Evolutionary conservation across 148 eudicot genomes (phyloP).

Genomic region (Camellia granthamiana): DNA sequence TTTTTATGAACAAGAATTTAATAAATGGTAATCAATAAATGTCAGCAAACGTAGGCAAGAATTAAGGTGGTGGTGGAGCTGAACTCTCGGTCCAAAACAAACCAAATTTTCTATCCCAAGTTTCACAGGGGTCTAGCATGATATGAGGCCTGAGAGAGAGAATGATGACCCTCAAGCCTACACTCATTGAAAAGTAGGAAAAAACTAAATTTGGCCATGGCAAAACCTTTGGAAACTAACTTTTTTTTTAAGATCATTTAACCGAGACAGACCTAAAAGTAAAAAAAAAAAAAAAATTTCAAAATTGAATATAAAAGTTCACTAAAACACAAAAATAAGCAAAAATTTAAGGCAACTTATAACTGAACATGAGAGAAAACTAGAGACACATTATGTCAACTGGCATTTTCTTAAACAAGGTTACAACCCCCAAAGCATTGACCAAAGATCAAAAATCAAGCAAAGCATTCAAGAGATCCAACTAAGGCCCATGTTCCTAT

Average conservation of each 20-base stretch:
- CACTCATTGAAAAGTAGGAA: too few species aligned
- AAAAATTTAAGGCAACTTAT: too few species aligned
- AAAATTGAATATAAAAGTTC: too few species aligned
- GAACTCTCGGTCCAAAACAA: neutral
- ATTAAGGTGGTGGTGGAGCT: neutral
- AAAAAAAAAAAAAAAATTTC: too few species aligned
- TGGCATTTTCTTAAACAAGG: constrained; percentile 7
- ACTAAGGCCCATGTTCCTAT: constrained; percentile 7
- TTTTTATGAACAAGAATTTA: too few species aligned
- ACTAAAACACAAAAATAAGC: too few species aligned
- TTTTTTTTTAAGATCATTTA: too few species aligned
- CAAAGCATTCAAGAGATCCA: constrained; percentile 6
- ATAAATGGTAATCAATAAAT: too few species aligned
- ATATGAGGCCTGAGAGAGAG: neutral
- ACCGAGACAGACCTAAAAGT: too few species aligned
- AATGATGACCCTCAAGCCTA: neutral
- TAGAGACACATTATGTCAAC: neutral
- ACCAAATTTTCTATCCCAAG: constrained; percentile 1
- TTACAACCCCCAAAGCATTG: constrained; percentile 21
- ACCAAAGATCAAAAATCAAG: constrained; percentile 5
- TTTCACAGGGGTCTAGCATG: neutral
- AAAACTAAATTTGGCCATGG: too few species aligned
- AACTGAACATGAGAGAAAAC: fast-evolving
- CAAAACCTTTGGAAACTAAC: too few species aligned
- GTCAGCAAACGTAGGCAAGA: neutral